These are phyloP conservation scores for Hibiscus tridactylites DNA, from an alignment of 345 rosid genomes.

Conservation along the genomic window DNA sequence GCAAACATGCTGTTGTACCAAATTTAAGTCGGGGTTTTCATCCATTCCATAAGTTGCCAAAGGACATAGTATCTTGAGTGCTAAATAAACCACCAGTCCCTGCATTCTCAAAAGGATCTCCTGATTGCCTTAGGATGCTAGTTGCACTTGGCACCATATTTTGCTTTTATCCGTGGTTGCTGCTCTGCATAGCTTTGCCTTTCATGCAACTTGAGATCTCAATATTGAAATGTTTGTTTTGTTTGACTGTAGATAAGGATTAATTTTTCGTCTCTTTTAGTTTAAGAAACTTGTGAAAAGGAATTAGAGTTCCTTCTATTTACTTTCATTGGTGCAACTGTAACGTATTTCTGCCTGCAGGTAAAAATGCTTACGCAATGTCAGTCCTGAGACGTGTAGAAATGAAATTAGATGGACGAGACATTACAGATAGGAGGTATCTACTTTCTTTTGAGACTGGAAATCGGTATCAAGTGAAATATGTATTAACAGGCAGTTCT, in stretches of 20 bases:
- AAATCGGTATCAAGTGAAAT: neutral
- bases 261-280: neutral
- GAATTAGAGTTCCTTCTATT: neutral
- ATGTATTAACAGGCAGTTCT: neutral
- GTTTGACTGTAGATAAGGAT: neutral
- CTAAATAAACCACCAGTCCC: neutral
- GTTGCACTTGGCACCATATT: neutral
- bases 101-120: neutral
- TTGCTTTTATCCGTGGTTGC: neutral
- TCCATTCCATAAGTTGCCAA: neutral
- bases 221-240: neutral
- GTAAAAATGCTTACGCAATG: constrained; percentile 80
- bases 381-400: constrained; percentile 69
- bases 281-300: neutral
- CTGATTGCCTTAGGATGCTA: neutral
- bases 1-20: too few relatives aligned
- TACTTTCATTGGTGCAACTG: neutral
- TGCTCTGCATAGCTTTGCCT: neutral
- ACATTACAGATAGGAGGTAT: constrained; percentile 60
- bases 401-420: constrained; percentile 78
- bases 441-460: constrained; percentile 2
- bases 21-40: neutral
- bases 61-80: neutral
- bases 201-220: neutral
- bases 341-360: constrained; percentile 24